phyloP scores from a whole-genome alignment of 2,329 filamentous ascomycete genomes.

The Neonectria magnoliae region DNA sequence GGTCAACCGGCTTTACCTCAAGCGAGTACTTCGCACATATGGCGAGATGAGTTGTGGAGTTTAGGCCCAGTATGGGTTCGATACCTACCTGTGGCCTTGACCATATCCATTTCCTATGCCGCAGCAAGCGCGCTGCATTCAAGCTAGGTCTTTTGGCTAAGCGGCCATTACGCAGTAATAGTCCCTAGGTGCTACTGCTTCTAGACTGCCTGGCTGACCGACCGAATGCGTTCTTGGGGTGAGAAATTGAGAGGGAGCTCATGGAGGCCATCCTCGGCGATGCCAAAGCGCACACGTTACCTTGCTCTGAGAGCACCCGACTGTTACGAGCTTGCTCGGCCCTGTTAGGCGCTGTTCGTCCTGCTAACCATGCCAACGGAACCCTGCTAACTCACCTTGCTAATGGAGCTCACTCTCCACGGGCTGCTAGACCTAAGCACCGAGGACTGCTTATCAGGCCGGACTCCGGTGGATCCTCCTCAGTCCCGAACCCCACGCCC shows the following conservation, averaged over 20 bases:
- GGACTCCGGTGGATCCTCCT: constrained; percentile 9
- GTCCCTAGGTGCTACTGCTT: neutral
- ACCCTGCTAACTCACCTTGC: neutral
- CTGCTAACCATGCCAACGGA: neutral
- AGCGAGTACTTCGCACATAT: constrained; percentile 17
- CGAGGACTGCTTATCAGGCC: neutral
- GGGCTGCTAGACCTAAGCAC: neutral
- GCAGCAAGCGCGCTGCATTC: neutral
- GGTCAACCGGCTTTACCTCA: constrained; percentile 8
- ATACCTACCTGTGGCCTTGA: neutral
- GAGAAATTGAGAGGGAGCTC: neutral
- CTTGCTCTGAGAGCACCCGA: neutral
- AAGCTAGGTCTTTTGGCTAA: constrained; percentile 1
- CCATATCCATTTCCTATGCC: neutral
- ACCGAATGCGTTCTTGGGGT: neutral
- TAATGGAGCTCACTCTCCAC: neutral
- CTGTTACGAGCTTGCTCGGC: neutral
- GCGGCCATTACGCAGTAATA: no score
- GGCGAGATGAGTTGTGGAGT: constrained; percentile 6
- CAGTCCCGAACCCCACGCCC: constrained; percentile 17
- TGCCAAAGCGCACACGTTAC: neutral
- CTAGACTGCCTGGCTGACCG: neutral
- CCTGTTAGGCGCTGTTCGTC: constrained; percentile 1
- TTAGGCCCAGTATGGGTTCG: neutral
- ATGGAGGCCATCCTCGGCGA: neutral